Conservation (phyloP, 2,329 filamentous ascomycete species). For the Nothophoma quercina region DNA sequence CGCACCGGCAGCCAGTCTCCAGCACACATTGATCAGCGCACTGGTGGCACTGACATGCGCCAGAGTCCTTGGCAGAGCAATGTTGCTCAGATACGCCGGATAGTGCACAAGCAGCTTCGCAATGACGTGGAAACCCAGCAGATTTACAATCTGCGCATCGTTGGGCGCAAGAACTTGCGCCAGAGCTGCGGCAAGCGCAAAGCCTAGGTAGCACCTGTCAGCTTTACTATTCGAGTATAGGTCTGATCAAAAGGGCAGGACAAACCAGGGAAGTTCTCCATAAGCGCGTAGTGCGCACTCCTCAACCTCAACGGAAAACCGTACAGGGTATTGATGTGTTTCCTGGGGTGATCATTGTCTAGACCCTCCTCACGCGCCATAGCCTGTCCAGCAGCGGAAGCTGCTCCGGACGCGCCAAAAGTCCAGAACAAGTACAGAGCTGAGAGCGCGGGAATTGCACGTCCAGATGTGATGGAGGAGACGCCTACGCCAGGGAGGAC, state of each 20-base stretch:
- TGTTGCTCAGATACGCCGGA: slow-evolving; percentile 29
- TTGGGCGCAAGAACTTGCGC: slow-evolving; percentile 30
- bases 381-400: slow-evolving; percentile 31
- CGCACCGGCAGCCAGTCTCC: slow-evolving; percentile 28
- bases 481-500: slow-evolving; percentile 29
- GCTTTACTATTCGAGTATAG: background rate
- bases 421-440: slow-evolving; percentile 35
- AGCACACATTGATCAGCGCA: slow-evolving; percentile 33
- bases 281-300: slow-evolving; percentile 31
- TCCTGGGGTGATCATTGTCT: slow-evolving; percentile 29
- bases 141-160: slow-evolving; percentile 32
- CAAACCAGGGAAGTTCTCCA: slow-evolving; percentile 36
- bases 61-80: slow-evolving; percentile 24
- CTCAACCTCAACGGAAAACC: slow-evolving; percentile 29
- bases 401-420: slow-evolving; percentile 30
- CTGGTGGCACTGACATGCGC: slow-evolving; percentile 32
- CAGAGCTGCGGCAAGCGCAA: slow-evolving; percentile 31
- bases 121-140: slow-evolving; percentile 32
- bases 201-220: slow-evolving; percentile 9
- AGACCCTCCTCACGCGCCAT: slow-evolving; percentile 27
- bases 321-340: slow-evolving; percentile 19
- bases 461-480: slow-evolving; percentile 27
- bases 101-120: slow-evolving; percentile 33
- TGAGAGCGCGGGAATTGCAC: slow-evolving; percentile 32
- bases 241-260: background rate